Evolutionary conservation across 139 green algal species (phyloP).

Genomic region (Volvox reticuliferus): DNA sequence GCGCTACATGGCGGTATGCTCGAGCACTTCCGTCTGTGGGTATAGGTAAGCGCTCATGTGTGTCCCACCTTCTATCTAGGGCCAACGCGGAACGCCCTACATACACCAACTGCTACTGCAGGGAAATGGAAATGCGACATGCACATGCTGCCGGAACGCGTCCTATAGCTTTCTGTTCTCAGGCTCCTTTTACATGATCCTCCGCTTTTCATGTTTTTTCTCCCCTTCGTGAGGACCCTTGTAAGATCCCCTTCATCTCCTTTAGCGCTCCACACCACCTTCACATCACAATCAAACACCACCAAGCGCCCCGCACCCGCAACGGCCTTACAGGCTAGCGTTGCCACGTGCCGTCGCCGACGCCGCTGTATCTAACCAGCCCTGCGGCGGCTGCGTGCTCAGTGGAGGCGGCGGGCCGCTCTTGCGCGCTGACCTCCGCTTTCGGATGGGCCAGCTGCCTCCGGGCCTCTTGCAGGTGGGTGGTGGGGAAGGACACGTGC

Average conservation of each 20-base stretch:
- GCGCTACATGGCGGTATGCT: constrained; percentile 25
- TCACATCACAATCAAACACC: not conserved
- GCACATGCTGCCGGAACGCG: too few relatives aligned
- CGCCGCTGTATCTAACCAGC: not conserved
- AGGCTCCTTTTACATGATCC: too few relatives aligned
- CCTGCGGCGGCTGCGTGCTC: constrained; percentile 12
- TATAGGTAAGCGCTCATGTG: not conserved
- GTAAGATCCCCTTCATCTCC: too few relatives aligned
- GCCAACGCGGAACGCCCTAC: too few relatives aligned
- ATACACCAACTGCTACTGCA: too few relatives aligned
- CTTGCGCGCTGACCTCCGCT: not conserved
- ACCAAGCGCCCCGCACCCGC: not conserved
- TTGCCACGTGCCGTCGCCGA: constrained; percentile 49
- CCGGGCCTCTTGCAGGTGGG: constrained; percentile 31
- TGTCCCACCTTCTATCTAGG: too few relatives aligned
- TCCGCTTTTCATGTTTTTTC: too few relatives aligned
- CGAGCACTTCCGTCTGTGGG: constrained; percentile 42
- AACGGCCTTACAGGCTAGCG: constrained; percentile 18
- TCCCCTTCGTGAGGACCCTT: too few relatives aligned
- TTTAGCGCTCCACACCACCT: not conserved
- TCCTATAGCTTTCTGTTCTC: too few relatives aligned
- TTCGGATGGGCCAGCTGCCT: constrained; percentile 32
- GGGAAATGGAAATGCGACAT: too few relatives aligned
- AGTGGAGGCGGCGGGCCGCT: not conserved
- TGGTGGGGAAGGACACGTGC: too few relatives aligned